Conservation (phyloP, 2,329 filamentous ascomycete genomes). For the Gnomoniopsis smithogilvyi region DNA sequence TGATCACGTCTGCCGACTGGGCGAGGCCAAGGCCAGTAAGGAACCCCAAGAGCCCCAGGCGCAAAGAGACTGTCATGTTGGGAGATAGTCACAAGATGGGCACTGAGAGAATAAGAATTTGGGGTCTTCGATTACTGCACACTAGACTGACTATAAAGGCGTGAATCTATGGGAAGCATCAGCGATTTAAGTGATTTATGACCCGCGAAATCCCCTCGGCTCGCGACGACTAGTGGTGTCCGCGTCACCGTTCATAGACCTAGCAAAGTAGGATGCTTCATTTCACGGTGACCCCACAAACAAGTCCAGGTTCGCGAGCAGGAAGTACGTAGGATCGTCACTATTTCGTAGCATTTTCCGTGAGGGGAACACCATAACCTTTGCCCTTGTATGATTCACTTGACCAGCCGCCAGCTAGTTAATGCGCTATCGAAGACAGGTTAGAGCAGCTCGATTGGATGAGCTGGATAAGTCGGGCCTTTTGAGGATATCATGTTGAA, state of each 20-base stretch:
- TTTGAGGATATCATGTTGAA: conserved; percentile 1
- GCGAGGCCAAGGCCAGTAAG: conserved; percentile 8
- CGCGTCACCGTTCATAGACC: too few relatives aligned
- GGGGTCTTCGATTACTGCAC: background rate
- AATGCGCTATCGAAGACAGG: background rate
- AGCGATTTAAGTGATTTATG: too few relatives aligned
- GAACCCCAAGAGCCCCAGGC: conserved; percentile 9
- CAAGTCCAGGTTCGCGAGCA: too few relatives aligned
- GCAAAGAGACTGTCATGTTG: conserved; percentile 5
- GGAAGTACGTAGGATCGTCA: too few relatives aligned
- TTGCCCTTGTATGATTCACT: background rate
- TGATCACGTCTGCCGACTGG: conserved; percentile 13
- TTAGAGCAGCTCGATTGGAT: background rate
- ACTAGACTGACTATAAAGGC: conserved; percentile 4
- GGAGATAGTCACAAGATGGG: background rate
- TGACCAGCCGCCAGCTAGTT: background rate
- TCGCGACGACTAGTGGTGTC: too few relatives aligned
- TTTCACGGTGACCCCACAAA: too few relatives aligned
- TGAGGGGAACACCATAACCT: too few relatives aligned
- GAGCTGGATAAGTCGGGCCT: conserved; percentile 10
- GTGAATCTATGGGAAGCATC: background rate
- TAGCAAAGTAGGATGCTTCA: too few relatives aligned
- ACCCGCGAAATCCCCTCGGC: too few relatives aligned
- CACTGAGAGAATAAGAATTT: background rate
- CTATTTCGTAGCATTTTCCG: too few relatives aligned